Base-by-base conservation (phyloP, 2,329 filamentous ascomycete genomes). In the Apiospora koreana region DNA sequence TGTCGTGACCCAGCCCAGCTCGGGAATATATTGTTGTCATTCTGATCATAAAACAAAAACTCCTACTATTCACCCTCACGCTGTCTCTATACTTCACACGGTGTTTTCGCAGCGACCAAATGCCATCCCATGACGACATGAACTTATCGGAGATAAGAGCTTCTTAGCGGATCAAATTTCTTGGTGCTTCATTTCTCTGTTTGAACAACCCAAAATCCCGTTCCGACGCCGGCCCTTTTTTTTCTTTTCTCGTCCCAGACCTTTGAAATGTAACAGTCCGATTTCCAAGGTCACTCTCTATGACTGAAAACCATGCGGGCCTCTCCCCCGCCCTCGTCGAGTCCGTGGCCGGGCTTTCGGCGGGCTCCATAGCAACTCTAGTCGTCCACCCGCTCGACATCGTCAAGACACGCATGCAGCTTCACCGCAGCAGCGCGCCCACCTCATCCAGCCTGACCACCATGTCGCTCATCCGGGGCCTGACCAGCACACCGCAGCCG, bases 371-470 rank as follows among this genome's bases (percentile, higher is more conserved):
- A 75, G 93, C 95, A 68, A 98, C 96, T 31, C 86, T 98, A 66
- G 91, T 91, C 70, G 92, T 96, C 68, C 95, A 98, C 80, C 96
- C 96, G 42, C 89, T 99, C 71, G 96, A 99, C 83, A 91, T 99
- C 73, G 91, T 98, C 80, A 99, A 99, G 86, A 98, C 95, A 72
- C 92, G 96, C 73, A 90, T 99, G 79, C 96, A 99, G 84, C 88
- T 91, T 75, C 84, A 89, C 74, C 86, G 86, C 71, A 86, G 81
- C 76, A 79, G 79, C 70, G 76, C 80, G 25, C 76, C 81, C 42
- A 77, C 79, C 58, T 73, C 81, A 38, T 77, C 82, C 25, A 78
- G 82, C 41, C 81, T 84, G 46, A 87, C 84, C 41, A 87, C 86
- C 62, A 77, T 87, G 72, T 82, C 85, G 62, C 83, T 91, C 72